A percentile compares a stretch with the other conserved stretches of the same genome.
Conservation (phyloP, 2,329 filamentous ascomycete genomes). For the Penicillium sp. region DNA sequence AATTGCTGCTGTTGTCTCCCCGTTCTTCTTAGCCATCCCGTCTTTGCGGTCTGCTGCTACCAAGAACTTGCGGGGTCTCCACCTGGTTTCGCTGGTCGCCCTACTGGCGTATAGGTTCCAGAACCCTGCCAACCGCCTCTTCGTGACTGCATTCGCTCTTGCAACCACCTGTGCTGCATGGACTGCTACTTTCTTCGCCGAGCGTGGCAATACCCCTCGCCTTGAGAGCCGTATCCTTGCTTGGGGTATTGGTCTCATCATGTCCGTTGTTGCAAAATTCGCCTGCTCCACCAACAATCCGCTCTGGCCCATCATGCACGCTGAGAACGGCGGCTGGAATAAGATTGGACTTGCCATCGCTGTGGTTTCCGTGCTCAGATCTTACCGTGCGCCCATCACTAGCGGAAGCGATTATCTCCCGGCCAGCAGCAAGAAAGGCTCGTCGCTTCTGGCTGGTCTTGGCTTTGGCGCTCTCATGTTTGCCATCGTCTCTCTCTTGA, state of each 20-base stretch:
- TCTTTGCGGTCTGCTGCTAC: slow-evolving; percentile 70
- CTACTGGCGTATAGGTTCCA: slow-evolving; percentile 78
- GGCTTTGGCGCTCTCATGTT: slow-evolving; percentile 87
- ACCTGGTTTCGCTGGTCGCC: slow-evolving; percentile 77
- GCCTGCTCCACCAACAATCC: slow-evolving; percentile 95
- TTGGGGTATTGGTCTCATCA: slow-evolving; percentile 78
- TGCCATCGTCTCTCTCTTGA: slow-evolving; percentile 86
- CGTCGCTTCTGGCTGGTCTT: slow-evolving; percentile 71
- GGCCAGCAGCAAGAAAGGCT: slow-evolving; percentile 64
- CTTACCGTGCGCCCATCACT: slow-evolving; percentile 68
- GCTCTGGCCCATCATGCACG: slow-evolving; percentile 93
- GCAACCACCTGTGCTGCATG: slow-evolving; percentile 81
- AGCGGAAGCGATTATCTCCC: slow-evolving; percentile 56
- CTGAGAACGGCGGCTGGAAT: slow-evolving; percentile 90
- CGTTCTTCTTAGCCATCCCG: slow-evolving; percentile 74
- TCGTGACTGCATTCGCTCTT: slow-evolving; percentile 79
- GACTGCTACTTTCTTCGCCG: slow-evolving; percentile 79
- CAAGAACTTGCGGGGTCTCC: slow-evolving; percentile 70
- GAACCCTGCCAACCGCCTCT: slow-evolving; percentile 75
- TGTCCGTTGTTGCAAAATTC: slow-evolving; percentile 89
- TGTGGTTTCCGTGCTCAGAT: slow-evolving; percentile 73
- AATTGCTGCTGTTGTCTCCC: slow-evolving; percentile 82
- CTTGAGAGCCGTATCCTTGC: slow-evolving; percentile 83
- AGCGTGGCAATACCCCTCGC: slow-evolving; percentile 72
- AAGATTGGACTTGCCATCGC: slow-evolving; percentile 78